These are phyloP conservation scores for Stromatinia cepivora DNA, from an alignment of 2,329 filamentous ascomycete species.

Conservation along the genomic window DNA sequence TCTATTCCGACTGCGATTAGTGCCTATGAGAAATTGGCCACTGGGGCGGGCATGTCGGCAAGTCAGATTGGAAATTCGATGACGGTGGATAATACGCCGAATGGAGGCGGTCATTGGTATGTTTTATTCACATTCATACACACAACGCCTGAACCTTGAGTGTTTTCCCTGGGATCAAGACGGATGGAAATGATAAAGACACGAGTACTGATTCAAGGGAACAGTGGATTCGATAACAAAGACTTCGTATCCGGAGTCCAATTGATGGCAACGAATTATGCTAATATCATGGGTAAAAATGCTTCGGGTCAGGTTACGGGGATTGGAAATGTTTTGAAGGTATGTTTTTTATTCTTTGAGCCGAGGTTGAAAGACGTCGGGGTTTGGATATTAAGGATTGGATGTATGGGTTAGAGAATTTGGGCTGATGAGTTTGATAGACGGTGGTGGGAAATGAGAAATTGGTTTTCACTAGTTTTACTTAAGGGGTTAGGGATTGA, in stretches of 20 bases:
- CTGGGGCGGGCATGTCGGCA: conserved; percentile 46
- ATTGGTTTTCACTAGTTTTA: conserved; percentile 29
- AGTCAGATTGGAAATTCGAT: conserved; percentile 52
- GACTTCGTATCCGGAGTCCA: conserved; percentile 58
- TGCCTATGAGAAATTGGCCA: conserved; percentile 53
- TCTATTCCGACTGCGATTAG: conserved; percentile 52
- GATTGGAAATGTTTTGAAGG: conserved; percentile 51
- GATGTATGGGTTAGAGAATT: conserved; percentile 10
- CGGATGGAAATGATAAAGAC: no score
- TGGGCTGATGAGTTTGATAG: conserved; percentile 26
- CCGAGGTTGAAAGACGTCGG: neutral
- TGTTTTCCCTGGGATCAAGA: neutral
- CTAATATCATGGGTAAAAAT: conserved; percentile 52
- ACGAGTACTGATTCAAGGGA: neutral
- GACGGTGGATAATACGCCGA: conserved; percentile 57
- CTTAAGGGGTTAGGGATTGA: neutral
- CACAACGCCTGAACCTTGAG: no score
- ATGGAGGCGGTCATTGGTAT: conserved; percentile 54
- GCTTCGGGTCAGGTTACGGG: conserved; percentile 52
- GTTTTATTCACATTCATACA: neutral
- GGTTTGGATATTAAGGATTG: neutral
- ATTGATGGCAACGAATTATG: conserved; percentile 55
- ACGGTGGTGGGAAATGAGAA: conserved; percentile 36
- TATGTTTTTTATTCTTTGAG: conserved; percentile 23
- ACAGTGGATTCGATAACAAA: conserved; percentile 54